Evolutionary conservation across 345 rosid genomes (phyloP).

Genomic region (Xanthoceras sorbifolium): DNA sequence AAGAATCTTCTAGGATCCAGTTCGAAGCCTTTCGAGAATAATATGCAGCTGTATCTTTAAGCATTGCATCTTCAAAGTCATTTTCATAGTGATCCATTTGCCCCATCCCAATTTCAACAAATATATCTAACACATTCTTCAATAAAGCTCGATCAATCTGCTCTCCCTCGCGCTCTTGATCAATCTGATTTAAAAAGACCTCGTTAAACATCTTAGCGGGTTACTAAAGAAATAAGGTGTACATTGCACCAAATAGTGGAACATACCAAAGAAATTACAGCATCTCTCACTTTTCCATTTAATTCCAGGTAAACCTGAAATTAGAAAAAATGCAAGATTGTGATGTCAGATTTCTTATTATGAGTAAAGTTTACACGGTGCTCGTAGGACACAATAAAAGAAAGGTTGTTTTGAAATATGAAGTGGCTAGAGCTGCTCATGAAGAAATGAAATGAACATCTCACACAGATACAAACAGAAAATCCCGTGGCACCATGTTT

Average conservation of each 20-base stretch:
- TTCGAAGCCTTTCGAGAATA: constrained; percentile 69
- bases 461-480: not conserved
- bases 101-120: constrained; percentile 64
- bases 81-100: constrained; percentile 44
- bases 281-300: constrained; percentile 47
- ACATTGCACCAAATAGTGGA: not conserved
- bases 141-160: constrained; percentile 60
- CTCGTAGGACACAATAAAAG: not conserved
- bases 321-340: not conserved
- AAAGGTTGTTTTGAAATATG: not conserved
- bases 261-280: constrained; percentile 57
- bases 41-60: constrained; percentile 53
- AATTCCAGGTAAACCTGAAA: constrained; percentile 51
- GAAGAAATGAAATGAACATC: not conserved
- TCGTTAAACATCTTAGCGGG: not conserved
- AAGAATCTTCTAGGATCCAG: constrained; percentile 63
- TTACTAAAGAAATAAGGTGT: not conserved
- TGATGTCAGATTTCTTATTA: not conserved
- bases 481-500: not conserved
- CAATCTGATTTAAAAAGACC: constrained; percentile 37
- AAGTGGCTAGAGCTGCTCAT: not conserved
- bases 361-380: not conserved
- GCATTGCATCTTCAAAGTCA: constrained; percentile 61
- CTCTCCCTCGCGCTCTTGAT: constrained; percentile 63
- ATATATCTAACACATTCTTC: constrained; percentile 60